A percentile compares a stretch with the other conserved stretches of the same genome.
Conservation (phyloP, 805 yeast genomes). For the Metschnikowia continentalis region DNA sequence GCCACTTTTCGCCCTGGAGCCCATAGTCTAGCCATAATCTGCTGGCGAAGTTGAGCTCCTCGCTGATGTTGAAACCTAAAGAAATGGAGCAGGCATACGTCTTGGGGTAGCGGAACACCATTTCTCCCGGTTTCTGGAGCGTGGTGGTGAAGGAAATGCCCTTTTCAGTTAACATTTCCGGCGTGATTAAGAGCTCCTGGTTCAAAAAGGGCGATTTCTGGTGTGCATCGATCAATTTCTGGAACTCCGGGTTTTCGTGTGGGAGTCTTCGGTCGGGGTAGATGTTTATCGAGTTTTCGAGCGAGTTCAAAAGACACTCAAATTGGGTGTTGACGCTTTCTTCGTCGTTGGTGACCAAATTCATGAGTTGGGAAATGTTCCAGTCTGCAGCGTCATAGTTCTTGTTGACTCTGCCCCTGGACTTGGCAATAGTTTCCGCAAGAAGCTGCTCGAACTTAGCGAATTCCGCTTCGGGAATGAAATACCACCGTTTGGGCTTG, state of each 20-base stretch:
- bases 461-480: constrained; percentile 54
- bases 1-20: constrained; percentile 49
- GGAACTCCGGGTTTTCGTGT: constrained; percentile 24
- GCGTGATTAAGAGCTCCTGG: constrained; percentile 47
- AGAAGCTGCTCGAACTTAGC: constrained; percentile 47
- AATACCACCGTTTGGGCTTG: constrained; percentile 54
- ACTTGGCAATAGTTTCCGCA: constrained; percentile 15
- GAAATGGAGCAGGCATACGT: constrained; percentile 49
- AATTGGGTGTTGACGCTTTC: constrained; percentile 18
- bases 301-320: constrained; percentile 26
- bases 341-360: constrained; percentile 16
- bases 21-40: constrained; percentile 51
- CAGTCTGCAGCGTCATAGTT: constrained; percentile 19
- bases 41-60: constrained; percentile 56
- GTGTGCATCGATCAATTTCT: constrained; percentile 14
- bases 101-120: constrained; percentile 54
- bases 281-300: constrained; percentile 30
- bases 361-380: constrained; percentile 19
- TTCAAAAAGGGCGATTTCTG: constrained; percentile 21
- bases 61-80: constrained; percentile 53
- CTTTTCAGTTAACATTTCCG: constrained; percentile 40
- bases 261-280: constrained; percentile 24
- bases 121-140: constrained; percentile 60
- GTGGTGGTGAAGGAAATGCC: constrained; percentile 48
- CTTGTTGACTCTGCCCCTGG: constrained; percentile 13